Percentiles rank a stretch among this genome's conserved stretches.
These are phyloP conservation scores for Ustilago bromivora DNA, from an alignment of 1,284 basidiomycete species.

Conservation along the genomic window DNA sequence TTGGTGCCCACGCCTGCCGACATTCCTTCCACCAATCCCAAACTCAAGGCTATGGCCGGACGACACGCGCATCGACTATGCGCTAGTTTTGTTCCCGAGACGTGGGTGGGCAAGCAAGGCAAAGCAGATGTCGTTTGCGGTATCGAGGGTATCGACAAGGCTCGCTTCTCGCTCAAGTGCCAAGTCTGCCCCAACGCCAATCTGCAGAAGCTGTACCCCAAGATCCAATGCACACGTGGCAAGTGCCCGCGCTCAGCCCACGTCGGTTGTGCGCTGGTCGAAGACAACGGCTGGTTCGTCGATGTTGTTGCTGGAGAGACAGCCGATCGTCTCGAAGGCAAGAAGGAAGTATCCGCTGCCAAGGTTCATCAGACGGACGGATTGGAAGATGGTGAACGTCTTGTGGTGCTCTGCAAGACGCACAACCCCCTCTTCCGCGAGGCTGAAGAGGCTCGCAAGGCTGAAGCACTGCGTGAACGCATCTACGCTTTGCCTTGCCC, in stretches of 20 bases:
- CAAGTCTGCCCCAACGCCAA: constrained; percentile 79
- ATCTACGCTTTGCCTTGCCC: constrained; percentile 40
- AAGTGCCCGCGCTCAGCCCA: constrained; percentile 94
- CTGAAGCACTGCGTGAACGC: constrained; percentile 44
- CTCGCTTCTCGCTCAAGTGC: constrained; percentile 76
- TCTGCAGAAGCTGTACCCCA: constrained; percentile 83
- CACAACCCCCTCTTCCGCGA: constrained; percentile 65
- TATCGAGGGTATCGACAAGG: constrained; percentile 58
- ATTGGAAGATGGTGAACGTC: constrained; percentile 51
- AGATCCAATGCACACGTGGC: constrained; percentile 92
- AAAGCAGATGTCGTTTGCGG: constrained; percentile 56
- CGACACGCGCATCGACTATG: constrained; percentile 66
- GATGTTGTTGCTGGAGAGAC: constrained; percentile 52
- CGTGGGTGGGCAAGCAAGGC: constrained; percentile 58
- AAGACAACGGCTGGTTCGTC: constrained; percentile 64
- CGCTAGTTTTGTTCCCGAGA: constrained; percentile 66
- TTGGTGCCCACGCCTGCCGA: constrained; percentile 50
- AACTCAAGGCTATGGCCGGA: constrained; percentile 35
- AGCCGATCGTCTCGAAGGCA: constrained; percentile 63
- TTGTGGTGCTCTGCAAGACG: constrained; percentile 64
- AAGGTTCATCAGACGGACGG: constrained; percentile 5
- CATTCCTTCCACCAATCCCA: constrained; percentile 27
- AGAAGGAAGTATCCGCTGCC: constrained; percentile 16
- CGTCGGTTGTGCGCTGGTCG: constrained; percentile 81
- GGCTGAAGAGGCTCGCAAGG: constrained; percentile 50